These are phyloP conservation scores for Sclerotinia nivalis DNA, from an alignment of 2,329 filamentous ascomycete species.

Conservation along the genomic window DNA sequence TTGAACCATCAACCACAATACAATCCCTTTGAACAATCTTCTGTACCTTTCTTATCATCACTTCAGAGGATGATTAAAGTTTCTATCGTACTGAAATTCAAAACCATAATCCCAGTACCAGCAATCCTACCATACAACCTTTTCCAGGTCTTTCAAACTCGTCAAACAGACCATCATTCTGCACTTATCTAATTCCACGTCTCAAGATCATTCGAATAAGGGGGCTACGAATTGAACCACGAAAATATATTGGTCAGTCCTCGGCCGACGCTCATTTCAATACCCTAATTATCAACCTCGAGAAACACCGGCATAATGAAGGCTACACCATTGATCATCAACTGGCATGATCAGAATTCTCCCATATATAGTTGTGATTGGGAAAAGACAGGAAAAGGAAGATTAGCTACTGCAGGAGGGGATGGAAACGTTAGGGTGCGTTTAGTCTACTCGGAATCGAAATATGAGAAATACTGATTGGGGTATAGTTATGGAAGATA, in stretches of 20 bases:
- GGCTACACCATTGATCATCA: slow-evolving; percentile 91
- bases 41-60: background rate
- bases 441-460: background rate
- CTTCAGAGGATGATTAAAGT: slow-evolving; percentile 21
- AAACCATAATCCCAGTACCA: background rate
- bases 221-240: background rate
- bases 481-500: slow-evolving; percentile 79
- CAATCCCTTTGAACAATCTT: background rate
- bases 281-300: background rate
- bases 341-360: slow-evolving; percentile 97
- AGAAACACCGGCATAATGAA: slow-evolving; percentile 65
- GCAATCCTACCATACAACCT: background rate
- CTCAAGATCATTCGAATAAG: background rate
- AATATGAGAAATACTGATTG: background rate
- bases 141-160: background rate
- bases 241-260: background rate
- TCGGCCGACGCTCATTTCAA: background rate
- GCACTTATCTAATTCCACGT: background rate
- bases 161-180: background rate
- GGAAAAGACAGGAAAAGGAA: slow-evolving; percentile 86
- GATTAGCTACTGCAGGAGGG: slow-evolving; percentile 89
- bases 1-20: too few species aligned
- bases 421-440: slow-evolving; percentile 91
- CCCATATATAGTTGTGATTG: slow-evolving; percentile 98
- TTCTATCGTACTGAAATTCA: slow-evolving; percentile 19